A percentile compares a stretch with the other conserved stretches of the same genome.
Evolutionary conservation across 352 stramenopile species (phyloP).

Genomic region (Albugo laibachii): DNA sequence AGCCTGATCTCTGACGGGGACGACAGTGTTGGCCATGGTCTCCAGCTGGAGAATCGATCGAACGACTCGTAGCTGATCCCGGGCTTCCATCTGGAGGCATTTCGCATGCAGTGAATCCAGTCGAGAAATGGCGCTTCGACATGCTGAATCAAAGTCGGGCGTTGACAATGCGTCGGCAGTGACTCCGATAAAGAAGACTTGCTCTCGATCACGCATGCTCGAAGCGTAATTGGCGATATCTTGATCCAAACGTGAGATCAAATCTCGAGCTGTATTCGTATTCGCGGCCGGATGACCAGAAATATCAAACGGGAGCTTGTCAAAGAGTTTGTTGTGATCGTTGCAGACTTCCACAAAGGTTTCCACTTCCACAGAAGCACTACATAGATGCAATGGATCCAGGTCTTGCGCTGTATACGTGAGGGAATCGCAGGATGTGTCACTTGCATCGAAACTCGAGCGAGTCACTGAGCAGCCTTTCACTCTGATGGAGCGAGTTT

Average conservation of each 20-base stretch:
- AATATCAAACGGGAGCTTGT: constrained; percentile 85
- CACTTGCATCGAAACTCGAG: constrained; percentile 41
- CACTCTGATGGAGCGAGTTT: not conserved
- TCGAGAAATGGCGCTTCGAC: constrained; percentile 5
- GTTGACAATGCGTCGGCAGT: constrained; percentile 24
- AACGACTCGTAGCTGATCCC: constrained; percentile 34
- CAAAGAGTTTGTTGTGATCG: constrained; percentile 21
- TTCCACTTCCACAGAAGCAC: constrained; percentile 22
- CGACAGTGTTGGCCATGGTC: constrained; percentile 24
- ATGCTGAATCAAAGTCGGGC: not conserved
- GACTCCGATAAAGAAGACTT: constrained; percentile 45
- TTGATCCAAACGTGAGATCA: constrained; percentile 80
- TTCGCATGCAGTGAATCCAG: constrained; percentile 29
- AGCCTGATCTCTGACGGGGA: not conserved
- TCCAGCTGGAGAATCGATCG: constrained; percentile 32
- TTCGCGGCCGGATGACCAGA: constrained; percentile 71
- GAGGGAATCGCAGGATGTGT: constrained; percentile 50
- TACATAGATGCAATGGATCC: no score
- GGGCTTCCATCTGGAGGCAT: constrained; percentile 23
- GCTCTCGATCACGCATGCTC: constrained; percentile 46
- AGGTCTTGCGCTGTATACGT: constrained; percentile 12
- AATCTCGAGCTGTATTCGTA: constrained; percentile 86
- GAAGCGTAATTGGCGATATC: constrained; percentile 82
- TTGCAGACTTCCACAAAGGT: constrained; percentile 59
- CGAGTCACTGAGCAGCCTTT: not conserved